Conservation (phyloP, 495 filamentous ascomycete genomes). For the Pseudevernia furfuracea region DNA sequence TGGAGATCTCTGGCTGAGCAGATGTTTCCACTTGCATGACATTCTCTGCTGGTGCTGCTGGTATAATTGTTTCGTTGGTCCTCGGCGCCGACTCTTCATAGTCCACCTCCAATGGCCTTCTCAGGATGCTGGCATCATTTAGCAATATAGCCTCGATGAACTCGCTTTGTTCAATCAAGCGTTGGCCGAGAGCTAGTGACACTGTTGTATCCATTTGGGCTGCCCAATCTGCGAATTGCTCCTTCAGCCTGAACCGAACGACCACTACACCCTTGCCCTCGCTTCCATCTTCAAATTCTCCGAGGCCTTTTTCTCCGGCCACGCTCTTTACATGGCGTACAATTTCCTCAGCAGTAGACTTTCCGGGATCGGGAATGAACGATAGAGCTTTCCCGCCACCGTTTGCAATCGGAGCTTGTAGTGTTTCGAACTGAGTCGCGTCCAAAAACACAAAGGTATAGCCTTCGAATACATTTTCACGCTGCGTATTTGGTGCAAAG, state of each 20-base stretch:
- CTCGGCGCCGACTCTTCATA: constrained; percentile 20
- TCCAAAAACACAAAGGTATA: constrained; percentile 88
- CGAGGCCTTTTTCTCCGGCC: constrained; percentile 62
- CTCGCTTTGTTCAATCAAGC: constrained; percentile 81
- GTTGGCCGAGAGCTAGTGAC: constrained; percentile 63
- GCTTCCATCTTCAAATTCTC: constrained; percentile 52
- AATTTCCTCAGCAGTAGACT: constrained; percentile 68
- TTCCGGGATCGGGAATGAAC: constrained; percentile 50
- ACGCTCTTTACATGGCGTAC: constrained; percentile 67
- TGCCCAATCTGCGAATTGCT: constrained; percentile 59
- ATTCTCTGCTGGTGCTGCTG: constrained; percentile 6
- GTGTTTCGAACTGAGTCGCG: constrained; percentile 64
- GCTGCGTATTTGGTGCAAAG: constrained; percentile 59
- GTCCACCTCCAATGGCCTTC: constrained; percentile 50
- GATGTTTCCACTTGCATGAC: not conserved
- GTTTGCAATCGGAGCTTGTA: constrained; percentile 64
- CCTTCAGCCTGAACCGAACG: constrained; percentile 64
- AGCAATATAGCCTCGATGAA: constrained; percentile 85
- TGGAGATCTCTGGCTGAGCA: constrained; percentile 12
- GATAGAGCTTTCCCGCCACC: constrained; percentile 77
- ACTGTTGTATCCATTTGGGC: constrained; percentile 57
- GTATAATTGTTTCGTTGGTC: not conserved
- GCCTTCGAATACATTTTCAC: constrained; percentile 70
- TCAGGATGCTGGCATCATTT: constrained; percentile 62
- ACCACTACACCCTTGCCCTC: constrained; percentile 66